Evolutionary conservation across 1,284 basidiomycete species (phyloP).

Genomic region (Xerocomus nothofagi): DNA sequence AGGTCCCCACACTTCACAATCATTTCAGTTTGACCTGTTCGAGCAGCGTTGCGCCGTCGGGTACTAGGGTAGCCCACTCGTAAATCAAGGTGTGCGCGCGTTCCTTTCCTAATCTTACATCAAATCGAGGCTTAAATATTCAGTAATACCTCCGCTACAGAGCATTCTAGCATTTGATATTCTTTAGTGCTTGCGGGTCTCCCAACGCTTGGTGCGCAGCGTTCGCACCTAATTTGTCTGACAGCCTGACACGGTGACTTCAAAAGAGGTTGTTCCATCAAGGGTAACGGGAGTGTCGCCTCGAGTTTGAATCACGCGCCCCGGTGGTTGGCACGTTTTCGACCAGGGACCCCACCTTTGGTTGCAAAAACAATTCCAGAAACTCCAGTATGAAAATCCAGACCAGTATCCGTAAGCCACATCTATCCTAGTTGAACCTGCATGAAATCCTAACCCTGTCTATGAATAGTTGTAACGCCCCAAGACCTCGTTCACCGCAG

Average conservation of each 20-base stretch:
- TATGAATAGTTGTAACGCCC: constrained; percentile 20
- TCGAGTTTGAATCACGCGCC: constrained; percentile 20
- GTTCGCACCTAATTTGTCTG: constrained; percentile 14
- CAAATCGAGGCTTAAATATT: constrained; percentile 11
- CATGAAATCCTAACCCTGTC: constrained; percentile 15
- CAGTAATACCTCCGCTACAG: neutral
- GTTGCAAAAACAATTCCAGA: neutral
- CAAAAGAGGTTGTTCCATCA: constrained; percentile 6
- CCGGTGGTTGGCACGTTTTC: constrained; percentile 22
- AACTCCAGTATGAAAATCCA: constrained; percentile 9
- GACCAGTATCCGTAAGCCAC: constrained; percentile 15
- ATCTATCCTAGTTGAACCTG: constrained; percentile 23
- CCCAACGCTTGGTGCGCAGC: constrained; percentile 10
- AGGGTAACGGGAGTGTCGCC: constrained; percentile 16
- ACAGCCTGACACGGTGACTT: constrained; percentile 8
- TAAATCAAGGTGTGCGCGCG: constrained; percentile 7
- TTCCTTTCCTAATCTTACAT: constrained; percentile 16
- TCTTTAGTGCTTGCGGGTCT: constrained; percentile 9
- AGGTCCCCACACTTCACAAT: neutral
- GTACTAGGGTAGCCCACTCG: neutral
- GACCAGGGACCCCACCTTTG: neutral
- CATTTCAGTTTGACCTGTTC: neutral
- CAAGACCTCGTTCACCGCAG: constrained; percentile 6
- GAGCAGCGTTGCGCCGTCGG: neutral
- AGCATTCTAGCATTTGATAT: constrained; percentile 28